Base-by-base conservation (phyloP, 805 yeast species). In the Cyberlindnera mrakii region DNA sequence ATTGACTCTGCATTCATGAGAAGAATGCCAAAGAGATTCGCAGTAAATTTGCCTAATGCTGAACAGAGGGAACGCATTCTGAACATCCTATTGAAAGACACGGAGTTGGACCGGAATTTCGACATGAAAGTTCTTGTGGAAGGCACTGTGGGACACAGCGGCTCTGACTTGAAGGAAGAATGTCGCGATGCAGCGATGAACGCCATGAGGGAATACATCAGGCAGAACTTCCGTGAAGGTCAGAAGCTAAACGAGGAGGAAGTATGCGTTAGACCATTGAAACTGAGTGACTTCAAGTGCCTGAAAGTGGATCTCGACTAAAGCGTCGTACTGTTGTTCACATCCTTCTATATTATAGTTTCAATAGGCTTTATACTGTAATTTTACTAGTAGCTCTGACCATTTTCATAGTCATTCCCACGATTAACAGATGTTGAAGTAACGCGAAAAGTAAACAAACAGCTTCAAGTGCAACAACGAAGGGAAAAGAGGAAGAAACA, bases 171-270 rank as follows among this genome's bases (percentile, higher is more conserved):
- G 59, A 82, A 85, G 55, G 99, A 93, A 59, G 66, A 86, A 39
- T 88, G 96, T 59, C 77, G 99, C 43, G 95, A 87, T 55, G 99
- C 99, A 0, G 96, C 96, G 1, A 76, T 90, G 70, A 75, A 74
- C 52, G 85, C 96, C 0, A 89, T 91, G 57, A 74, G 96, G 53
- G 97, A 93, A 62, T 87, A 77, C 59, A 86, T 91, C 45, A 68
- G 77, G 43, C 64, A 65, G 42, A 84, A 85, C 40, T 55, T 57
- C 52, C 52, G 51, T 34, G 50, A 55, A 37, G 61, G 61, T 13
- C 54, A 59, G 42, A 64, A 63, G 30, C 43, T 65, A 13, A 65
- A 63, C 15, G 66, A 66, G 17, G 60, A 67, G 10, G 61, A 66
- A 17, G 64, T 74, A 17, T 58, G 57, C 6, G 75, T 85, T 37